A percentile compares a stretch with the other conserved stretches of the same genome.
phyloP scores from a whole-genome alignment of 2,329 filamentous ascomycete genomes.

The Thelonectria olida region DNA sequence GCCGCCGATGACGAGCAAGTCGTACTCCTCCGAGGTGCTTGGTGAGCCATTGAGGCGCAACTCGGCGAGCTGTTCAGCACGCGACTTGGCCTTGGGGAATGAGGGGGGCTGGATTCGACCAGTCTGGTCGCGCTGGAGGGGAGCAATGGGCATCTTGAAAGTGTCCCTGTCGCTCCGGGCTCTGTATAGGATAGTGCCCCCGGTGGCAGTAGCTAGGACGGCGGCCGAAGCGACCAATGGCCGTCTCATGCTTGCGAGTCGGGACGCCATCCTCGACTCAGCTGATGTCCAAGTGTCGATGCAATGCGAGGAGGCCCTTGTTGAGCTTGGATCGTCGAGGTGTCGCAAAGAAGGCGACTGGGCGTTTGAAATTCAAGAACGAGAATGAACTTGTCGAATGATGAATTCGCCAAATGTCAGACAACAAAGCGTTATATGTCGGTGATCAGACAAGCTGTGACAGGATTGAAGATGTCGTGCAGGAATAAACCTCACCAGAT shows the following conservation, averaged over 20 bases:
- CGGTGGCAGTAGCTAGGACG: conserved; percentile 39
- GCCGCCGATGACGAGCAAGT: conserved; percentile 81
- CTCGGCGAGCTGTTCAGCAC: conserved; percentile 51
- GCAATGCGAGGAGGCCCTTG: neutral
- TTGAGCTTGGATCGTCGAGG: no score
- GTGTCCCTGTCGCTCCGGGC: conserved; percentile 41
- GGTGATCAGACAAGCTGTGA: neutral
- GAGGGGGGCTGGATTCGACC: conserved; percentile 50
- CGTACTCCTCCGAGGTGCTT: conserved; percentile 68
- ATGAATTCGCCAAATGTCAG: neutral
- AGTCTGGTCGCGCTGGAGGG: conserved; percentile 46
- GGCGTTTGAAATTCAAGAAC: neutral
- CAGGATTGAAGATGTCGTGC: neutral
- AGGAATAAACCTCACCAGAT: neutral
- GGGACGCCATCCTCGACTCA: conserved; percentile 44
- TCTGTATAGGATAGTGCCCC: conserved; percentile 44
- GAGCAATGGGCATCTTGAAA: conserved; percentile 45
- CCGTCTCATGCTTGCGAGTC: conserved; percentile 46
- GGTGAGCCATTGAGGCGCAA: conserved; percentile 45
- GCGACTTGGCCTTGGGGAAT: conserved; percentile 47
- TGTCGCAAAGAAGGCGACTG: neutral
- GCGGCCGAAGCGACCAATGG: conserved; percentile 46
- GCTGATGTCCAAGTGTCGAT: neutral
- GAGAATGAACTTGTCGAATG: neutral
- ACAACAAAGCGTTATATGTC: neutral